These are phyloP conservation scores for Serendipita vermifera DNA, from an alignment of 768 basidiomycete species.

Conservation along the genomic window DNA sequence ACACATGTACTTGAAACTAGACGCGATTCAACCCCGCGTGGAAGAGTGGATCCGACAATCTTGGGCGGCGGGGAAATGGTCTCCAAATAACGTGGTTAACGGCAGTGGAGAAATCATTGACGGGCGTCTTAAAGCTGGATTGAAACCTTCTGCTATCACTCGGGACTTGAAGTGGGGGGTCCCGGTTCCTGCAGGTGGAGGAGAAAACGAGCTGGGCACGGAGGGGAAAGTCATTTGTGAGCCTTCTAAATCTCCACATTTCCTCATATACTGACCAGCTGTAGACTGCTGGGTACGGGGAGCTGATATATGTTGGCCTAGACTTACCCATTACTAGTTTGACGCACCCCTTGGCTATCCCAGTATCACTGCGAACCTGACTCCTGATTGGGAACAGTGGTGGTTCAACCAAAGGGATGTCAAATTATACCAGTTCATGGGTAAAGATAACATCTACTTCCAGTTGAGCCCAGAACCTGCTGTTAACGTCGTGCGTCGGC, in stretches of 20 bases:
- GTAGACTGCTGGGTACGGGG: conserved; percentile 2
- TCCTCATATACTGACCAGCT: background rate
- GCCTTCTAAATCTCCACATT: conserved; percentile 25
- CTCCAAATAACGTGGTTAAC: conserved; percentile 82
- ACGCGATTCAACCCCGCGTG: conserved; percentile 64
- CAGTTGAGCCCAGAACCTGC: conserved; percentile 28
- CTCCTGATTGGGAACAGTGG: conserved; percentile 90
- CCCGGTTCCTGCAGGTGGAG: conserved; percentile 63
- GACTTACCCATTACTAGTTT: conserved; percentile 40
- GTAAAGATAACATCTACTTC: conserved; percentile 98
- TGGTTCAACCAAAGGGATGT: conserved; percentile 91
- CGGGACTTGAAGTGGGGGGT: conserved; percentile 95
- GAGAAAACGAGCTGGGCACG: conserved; percentile 73
- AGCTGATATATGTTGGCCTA: background rate
- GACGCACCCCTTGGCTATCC: conserved; percentile 95
- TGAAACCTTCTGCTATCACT: conserved; percentile 83
- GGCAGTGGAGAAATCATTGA: conserved; percentile 79
- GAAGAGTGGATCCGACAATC: conserved; percentile 82
- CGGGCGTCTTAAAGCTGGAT: conserved; percentile 69
- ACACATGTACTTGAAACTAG: conserved; percentile 86
- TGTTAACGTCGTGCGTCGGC: background rate
- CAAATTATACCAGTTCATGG: conserved; percentile 96
- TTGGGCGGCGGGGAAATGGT: conserved; percentile 79
- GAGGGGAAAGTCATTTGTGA: conserved; percentile 87
- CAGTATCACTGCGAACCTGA: conserved; percentile 93